Evolutionary conservation across 2,329 filamentous ascomycete species (phyloP), one percentile per base, ranked within the genome.

Genomic region (Aspergillus uvarum): DNA sequence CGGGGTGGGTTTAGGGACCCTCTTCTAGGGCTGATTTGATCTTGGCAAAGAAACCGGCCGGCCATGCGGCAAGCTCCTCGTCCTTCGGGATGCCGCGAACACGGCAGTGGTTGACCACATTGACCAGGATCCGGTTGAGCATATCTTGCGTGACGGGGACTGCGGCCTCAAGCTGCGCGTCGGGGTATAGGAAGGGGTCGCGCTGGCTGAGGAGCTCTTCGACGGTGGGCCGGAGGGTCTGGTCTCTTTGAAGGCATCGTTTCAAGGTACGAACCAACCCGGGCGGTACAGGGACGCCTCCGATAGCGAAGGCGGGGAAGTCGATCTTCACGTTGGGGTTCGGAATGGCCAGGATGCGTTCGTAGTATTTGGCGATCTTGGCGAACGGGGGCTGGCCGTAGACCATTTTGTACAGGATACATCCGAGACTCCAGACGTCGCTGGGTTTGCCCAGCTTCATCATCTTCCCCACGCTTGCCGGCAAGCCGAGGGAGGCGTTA

Each of bases 321-420:
- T 78, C 75, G 54, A 82, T 82, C 56, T 76, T 72, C 42, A 82
- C 78, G 54, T 77, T 77, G 7, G 80, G 80, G 61, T 82, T 82
- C 11, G 80, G 78, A 56, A 82, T 82, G 12, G 79, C 77, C 75
- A 81, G 76, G 59, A 96, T 95, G 22, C 92, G 88, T 42, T 90
- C 87, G 80, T 96, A 91, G 70, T 89, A 91, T 76, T 94, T 95
- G 60, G 86, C 81, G 67, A 99, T 96, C 72, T 98, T 93, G 14
- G 89, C 92, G 71, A 99, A 99, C 0, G 95, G 95, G 3, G 92
- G 90, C n/a, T 89, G 84, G n/a, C 95, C 95, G 72, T 99, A 99
- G 0, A 94, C 91, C 90, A 99, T 96, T 74, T 98, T 94, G 78
- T 96, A 99, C 14, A 99, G 81, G 62, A 99, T 98, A 72, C 95